A percentile compares a stretch with the other conserved stretches of the same genome.
These are phyloP conservation scores for Pythium rhizo-oryzae DNA, from an alignment of 352 stramenopile species.

Conservation along the genomic window DNA sequence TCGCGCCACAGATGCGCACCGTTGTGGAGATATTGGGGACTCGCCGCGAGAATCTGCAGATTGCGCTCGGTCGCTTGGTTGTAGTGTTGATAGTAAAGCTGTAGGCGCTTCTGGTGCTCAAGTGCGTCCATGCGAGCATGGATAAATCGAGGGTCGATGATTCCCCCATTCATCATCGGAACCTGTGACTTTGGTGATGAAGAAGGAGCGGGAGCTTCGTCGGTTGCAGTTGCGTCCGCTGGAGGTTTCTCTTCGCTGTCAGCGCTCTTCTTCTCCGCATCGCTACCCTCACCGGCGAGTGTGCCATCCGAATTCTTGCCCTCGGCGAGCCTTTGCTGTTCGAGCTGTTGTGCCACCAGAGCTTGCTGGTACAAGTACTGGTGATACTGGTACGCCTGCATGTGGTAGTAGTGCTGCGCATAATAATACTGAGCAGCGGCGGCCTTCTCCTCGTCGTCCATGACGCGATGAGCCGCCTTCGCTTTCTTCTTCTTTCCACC, in stretches of 20 bases:
- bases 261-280: conserved; percentile 11
- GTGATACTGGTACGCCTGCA: conserved; percentile 47
- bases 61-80: conserved; percentile 55
- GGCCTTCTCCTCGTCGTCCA: conserved; percentile 18
- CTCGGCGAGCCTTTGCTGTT: conserved; percentile 8
- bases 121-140: conserved; percentile 55
- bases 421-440: conserved; percentile 27
- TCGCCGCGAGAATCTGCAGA: conserved; percentile 47
- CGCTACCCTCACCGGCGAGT: not conserved
- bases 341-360: conserved; percentile 40
- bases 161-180: conserved; percentile 36
- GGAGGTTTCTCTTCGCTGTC: not conserved
- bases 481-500: conserved; percentile 19
- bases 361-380: conserved; percentile 74
- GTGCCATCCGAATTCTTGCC: not conserved
- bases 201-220: not conserved
- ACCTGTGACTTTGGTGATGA: not conserved
- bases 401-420: conserved; percentile 46
- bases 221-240: not conserved
- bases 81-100: conserved; percentile 60
- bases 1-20: conserved; percentile 47
- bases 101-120: conserved; percentile 49
- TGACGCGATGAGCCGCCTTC: not conserved
- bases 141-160: conserved; percentile 68
- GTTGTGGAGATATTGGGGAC: conserved; percentile 46